Conservation (phyloP, 345 rosid species). For the Eucalyptus dawsonii region DNA sequence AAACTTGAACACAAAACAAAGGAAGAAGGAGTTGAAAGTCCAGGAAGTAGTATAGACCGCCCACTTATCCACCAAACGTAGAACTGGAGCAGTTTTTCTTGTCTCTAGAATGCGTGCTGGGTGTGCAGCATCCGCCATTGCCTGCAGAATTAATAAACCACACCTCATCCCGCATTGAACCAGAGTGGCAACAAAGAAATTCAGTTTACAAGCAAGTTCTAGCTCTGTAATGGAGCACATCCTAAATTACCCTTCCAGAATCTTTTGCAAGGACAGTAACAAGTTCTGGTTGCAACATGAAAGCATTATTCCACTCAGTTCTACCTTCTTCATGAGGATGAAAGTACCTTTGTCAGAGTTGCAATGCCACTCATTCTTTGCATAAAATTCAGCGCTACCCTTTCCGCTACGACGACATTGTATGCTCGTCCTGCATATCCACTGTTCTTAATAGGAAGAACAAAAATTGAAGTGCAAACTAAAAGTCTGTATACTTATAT, state of each 20-base stretch:
- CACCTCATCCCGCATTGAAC: neutral
- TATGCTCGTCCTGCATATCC: slow-evolving; percentile 57
- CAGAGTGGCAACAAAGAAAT: neutral
- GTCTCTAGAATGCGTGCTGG: slow-evolving; percentile 92
- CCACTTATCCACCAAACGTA: slow-evolving; percentile 93
- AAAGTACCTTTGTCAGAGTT: slow-evolving; percentile 71
- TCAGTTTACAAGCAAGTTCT: neutral
- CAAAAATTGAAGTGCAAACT: neutral
- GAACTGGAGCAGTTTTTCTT: slow-evolving; percentile 88
- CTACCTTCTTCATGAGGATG: neutral
- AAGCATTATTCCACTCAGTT: neutral
- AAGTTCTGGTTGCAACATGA: neutral
- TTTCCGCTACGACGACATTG: slow-evolving; percentile 80
- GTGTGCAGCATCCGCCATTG: slow-evolving; percentile 86
- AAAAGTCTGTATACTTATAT: neutral
- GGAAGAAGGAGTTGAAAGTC: neutral
- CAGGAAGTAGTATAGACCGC: slow-evolving; percentile 47
- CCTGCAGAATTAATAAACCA: slow-evolving; percentile 31
- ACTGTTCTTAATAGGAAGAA: neutral
- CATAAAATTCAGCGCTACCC: slow-evolving; percentile 89
- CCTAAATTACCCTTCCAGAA: neutral
- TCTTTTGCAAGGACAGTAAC: neutral
- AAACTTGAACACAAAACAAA: neutral
- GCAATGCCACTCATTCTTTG: slow-evolving; percentile 99
- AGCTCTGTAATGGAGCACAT: neutral